Conservation (phyloP, 768 basidiomycete species). For the Cystofilobasidium macerans region DNA sequence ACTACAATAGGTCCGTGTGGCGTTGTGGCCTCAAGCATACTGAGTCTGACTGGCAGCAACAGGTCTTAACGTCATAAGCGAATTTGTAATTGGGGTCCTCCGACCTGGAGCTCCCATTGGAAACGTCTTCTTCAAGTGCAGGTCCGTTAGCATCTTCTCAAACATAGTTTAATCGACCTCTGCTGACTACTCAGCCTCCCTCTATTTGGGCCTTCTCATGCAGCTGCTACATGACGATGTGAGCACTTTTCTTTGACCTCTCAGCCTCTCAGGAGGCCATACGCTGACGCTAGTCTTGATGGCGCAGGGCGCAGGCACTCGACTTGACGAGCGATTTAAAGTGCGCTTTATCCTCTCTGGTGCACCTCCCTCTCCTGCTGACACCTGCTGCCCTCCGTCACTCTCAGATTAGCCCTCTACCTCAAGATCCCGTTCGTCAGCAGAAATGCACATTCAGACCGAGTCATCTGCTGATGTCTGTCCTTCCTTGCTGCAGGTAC, state of each 20-base stretch:
- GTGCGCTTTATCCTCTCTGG: conserved; percentile 32
- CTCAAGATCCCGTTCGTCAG: conserved; percentile 12
- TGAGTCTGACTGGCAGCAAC: too few species aligned
- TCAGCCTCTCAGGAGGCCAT: too few species aligned
- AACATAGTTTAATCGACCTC: too few species aligned
- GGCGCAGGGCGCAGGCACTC: too few species aligned
- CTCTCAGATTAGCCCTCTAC: conserved; percentile 29
- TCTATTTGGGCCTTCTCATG: too few species aligned
- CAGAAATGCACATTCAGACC: background rate
- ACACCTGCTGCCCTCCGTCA: background rate
- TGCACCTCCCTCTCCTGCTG: conserved; percentile 17
- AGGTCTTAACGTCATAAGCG: conserved; percentile 40
- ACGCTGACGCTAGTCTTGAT: too few species aligned
- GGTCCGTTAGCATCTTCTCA: too few species aligned
- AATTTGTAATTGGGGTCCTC: conserved; percentile 33
- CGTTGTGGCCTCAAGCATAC: too few species aligned
- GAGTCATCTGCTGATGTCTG: too few species aligned
- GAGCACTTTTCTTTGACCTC: too few species aligned
- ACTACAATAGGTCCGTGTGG: conserved; percentile 39
- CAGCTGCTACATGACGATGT: conserved; percentile 38
- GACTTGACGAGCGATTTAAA: conserved; percentile 36
- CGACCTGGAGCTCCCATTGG: conserved; percentile 29
- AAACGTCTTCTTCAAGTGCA: conserved; percentile 30
- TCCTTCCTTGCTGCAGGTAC: background rate
- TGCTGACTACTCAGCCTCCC: too few species aligned